Evolutionary conservation across 2,329 filamentous ascomycete genomes (phyloP).

Genomic region (Aphanocladium album): DNA sequence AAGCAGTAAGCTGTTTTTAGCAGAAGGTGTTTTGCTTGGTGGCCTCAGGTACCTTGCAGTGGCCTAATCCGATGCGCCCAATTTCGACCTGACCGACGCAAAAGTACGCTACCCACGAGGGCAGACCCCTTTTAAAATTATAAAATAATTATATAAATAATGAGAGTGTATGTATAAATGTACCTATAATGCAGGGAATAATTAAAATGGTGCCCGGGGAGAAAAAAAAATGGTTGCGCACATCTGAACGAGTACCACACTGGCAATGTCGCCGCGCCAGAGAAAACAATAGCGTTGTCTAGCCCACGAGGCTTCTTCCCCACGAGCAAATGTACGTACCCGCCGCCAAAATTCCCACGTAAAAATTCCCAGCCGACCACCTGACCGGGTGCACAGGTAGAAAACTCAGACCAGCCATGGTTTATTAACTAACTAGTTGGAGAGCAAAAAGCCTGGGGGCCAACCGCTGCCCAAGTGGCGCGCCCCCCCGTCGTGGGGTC

Average conservation of each 20-base stretch:
- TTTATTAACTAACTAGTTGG: too few relatives aligned
- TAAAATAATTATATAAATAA: too few relatives aligned
- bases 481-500: slow-evolving; percentile 7
- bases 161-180: neutral
- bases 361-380: neutral
- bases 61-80: neutral
- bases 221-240: neutral
- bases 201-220: neutral
- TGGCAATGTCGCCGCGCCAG: neutral
- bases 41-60: too few relatives aligned
- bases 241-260: neutral
- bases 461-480: slow-evolving; percentile 9
- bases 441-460: neutral
- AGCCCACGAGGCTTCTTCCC: too few relatives aligned
- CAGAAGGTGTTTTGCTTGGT: too few relatives aligned
- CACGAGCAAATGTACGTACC: too few relatives aligned
- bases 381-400: slow-evolving; percentile 3
- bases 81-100: neutral
- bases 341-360: neutral
- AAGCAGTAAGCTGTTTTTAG: neutral
- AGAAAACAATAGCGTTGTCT: neutral
- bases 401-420: neutral
- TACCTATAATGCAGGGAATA: neutral
- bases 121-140: neutral
- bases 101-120: neutral